A percentile compares a stretch with the other conserved stretches of the same genome.
These are phyloP conservation scores for Coemansia erecta DNA, from an alignment of 192 early-diverging fungal species.

Conservation along the genomic window DNA sequence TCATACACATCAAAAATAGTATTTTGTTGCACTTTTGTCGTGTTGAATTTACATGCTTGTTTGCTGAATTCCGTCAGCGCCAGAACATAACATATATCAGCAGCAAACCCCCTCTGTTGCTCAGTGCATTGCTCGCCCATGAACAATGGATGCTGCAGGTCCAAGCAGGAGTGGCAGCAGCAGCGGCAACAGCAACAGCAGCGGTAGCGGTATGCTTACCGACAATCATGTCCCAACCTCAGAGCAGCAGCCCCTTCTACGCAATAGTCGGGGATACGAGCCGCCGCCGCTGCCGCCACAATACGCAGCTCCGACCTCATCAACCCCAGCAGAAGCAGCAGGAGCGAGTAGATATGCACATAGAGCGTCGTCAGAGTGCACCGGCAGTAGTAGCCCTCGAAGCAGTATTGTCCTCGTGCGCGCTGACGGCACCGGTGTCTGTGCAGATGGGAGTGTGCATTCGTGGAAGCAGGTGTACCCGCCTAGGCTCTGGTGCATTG, in stretches of 20 bases:
- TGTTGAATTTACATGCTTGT: neutral
- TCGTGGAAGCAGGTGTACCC: conserved; percentile 26
- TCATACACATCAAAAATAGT: too few species aligned
- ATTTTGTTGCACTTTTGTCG: too few species aligned
- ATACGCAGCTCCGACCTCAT: neutral
- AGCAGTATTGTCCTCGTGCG: conserved; percentile 27
- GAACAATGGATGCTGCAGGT: neutral
- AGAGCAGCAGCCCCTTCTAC: neutral
- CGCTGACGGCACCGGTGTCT: conserved; percentile 35
- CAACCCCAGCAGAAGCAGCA: neutral
- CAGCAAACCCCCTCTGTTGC: too few species aligned
- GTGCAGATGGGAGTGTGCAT: conserved; percentile 19
- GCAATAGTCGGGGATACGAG: conserved; percentile 2
- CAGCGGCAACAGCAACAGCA: neutral
- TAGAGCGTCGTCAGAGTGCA: neutral
- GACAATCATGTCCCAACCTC: neutral
- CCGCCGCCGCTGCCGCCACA: conserved; percentile 4
- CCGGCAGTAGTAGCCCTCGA: conserved; percentile 1
- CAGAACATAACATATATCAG: too few species aligned
- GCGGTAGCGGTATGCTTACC: neutral
- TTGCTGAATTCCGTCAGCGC: too few species aligned
- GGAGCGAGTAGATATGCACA: neutral
- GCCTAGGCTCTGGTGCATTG: conserved; percentile 13
- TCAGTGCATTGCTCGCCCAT: neutral
- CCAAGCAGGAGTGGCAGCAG: neutral